Conservation (phyloP, 1,139 yeast species). For the Saccharomyces pastorianus region DNA sequence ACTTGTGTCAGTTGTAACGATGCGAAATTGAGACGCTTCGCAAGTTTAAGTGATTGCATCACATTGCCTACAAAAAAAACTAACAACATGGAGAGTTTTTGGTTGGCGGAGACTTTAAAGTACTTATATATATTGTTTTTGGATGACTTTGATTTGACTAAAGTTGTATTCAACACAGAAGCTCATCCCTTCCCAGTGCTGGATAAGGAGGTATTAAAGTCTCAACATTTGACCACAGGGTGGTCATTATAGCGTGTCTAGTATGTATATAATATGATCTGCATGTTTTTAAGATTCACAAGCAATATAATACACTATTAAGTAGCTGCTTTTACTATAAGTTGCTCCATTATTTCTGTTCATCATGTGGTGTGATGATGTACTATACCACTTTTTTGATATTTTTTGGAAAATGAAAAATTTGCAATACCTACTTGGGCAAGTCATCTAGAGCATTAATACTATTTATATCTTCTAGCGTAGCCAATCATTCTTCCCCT, state of each 20-base stretch:
- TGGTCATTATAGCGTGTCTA: conserved; percentile 15
- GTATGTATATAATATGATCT: neutral
- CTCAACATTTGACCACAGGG: conserved; percentile 15
- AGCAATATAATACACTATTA: no score
- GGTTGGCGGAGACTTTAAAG: conserved; percentile 85
- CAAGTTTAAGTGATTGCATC: conserved; percentile 62
- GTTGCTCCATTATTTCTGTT: no score
- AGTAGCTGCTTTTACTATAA: no score
- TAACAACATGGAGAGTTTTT: conserved; percentile 86
- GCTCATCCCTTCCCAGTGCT: conserved; percentile 81
- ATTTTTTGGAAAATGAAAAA: neutral
- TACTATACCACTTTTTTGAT: neutral
- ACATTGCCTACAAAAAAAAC: conserved; percentile 40
- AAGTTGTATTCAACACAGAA: conserved; percentile 81
- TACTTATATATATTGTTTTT: conserved; percentile 74
- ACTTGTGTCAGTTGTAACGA: conserved; percentile 40
- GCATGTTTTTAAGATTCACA: neutral
- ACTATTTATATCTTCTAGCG: neutral
- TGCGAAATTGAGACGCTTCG: conserved; percentile 38
- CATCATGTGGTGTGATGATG: neutral
- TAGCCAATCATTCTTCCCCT: neutral
- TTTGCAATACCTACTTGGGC: neutral
- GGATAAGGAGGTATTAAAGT: conserved; percentile 7
- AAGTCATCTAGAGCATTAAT: neutral
- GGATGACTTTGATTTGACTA: conserved; percentile 54